Conservation (phyloP, 1,284 basidiomycete genomes). For the Cryptococcus amylolentus region DNA sequence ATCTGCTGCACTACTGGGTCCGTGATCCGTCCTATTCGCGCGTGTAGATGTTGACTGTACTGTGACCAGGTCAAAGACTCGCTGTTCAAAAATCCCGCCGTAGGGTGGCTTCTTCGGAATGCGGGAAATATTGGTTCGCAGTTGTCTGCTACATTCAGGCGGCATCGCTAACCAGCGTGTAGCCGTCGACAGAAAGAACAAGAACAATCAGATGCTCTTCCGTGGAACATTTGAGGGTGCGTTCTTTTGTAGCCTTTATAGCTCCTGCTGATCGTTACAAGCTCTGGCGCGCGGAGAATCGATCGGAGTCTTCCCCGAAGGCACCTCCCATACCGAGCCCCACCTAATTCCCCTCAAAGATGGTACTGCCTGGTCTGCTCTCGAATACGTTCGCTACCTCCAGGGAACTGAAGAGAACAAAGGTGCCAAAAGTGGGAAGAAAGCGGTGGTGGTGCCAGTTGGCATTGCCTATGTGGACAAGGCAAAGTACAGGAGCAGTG, state of each 20-base stretch:
- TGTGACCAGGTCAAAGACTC: conserved; percentile 50
- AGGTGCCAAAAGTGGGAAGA: conserved; percentile 49
- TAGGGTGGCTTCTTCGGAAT: conserved; percentile 71
- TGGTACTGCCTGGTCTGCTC: conserved; percentile 89
- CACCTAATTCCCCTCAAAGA: conserved; percentile 91
- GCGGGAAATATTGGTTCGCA: conserved; percentile 73
- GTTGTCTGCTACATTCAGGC: neutral
- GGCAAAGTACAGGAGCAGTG: conserved; percentile 78
- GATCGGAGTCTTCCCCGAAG: conserved; percentile 93
- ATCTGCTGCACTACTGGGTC: conserved; percentile 85
- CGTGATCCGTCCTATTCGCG: conserved; percentile 57
- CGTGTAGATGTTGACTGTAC: neutral
- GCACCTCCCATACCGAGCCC: conserved; percentile 71
- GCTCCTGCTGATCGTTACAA: neutral
- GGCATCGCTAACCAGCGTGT: conserved; percentile 7
- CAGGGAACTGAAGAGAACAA: conserved; percentile 52
- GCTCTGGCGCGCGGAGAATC: conserved; percentile 71
- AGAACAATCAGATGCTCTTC: conserved; percentile 85
- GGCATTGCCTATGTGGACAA: conserved; percentile 94
- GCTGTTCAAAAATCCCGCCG: conserved; percentile 72
- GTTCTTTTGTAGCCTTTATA: neutral
- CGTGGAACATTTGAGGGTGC: conserved; percentile 73
- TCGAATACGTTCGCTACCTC: conserved; percentile 84
- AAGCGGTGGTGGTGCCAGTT: conserved; percentile 68
- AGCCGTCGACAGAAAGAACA: conserved; percentile 88